Percentiles rank a stretch among this genome's conserved stretches.
Evolutionary conservation across 345 rosid genomes (phyloP).

Genomic region (Ceriops zippeliana): DNA sequence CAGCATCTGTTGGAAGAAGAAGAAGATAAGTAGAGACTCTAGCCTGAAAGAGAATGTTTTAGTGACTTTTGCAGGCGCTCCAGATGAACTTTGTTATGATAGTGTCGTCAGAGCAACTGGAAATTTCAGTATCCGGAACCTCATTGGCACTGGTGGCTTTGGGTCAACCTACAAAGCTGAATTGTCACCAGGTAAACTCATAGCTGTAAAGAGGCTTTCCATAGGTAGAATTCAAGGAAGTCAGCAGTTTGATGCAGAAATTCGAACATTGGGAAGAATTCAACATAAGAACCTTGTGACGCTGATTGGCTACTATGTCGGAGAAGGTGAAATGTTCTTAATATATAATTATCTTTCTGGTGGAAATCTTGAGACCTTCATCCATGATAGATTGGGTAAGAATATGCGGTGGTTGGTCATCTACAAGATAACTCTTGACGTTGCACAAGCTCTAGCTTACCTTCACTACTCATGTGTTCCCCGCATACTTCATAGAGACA

Average conservation of each 20-base stretch:
- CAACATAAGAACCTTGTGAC: constrained; percentile 67
- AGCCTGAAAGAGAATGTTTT: constrained; percentile 37
- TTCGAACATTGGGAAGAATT: constrained; percentile 54
- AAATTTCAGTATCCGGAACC: constrained; percentile 48
- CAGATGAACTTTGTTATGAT: constrained; percentile 47
- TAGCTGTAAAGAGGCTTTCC: constrained; percentile 64
- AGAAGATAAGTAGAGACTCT: constrained; percentile 24
- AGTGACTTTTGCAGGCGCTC: constrained; percentile 59
- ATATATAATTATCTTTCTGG: constrained; percentile 64
- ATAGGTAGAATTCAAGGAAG: constrained; percentile 58
- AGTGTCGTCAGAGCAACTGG: constrained; percentile 54
- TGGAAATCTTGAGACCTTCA: constrained; percentile 68
- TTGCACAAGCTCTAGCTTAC: constrained; percentile 65
- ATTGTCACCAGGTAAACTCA: constrained; percentile 47
- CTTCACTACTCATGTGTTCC: constrained; percentile 64
- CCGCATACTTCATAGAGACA: constrained; percentile 69
- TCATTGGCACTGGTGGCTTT: constrained; percentile 65
- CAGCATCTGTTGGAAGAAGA: constrained; percentile 32
- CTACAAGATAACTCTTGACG: constrained; percentile 54
- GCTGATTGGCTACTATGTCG: constrained; percentile 51
- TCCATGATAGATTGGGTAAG: constrained; percentile 41
- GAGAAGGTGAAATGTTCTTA: constrained; percentile 61
- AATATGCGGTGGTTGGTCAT: constrained; percentile 45
- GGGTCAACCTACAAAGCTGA: constrained; percentile 74
- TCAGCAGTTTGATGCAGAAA: constrained; percentile 71